Base-by-base conservation (phyloP, 805 yeast species). In the Lipomyces japonicus region DNA sequence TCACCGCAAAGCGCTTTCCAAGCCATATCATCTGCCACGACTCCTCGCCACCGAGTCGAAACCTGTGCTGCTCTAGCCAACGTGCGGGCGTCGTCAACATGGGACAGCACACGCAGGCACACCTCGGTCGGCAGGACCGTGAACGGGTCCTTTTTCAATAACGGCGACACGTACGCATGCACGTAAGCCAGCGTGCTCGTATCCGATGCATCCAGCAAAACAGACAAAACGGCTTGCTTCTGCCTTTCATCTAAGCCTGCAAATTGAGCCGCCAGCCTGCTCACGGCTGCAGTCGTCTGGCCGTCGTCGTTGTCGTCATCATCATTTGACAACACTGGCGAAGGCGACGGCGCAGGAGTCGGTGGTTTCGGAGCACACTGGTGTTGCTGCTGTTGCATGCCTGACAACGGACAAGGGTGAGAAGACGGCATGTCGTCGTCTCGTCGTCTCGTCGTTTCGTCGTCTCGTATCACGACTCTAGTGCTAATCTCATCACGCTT, bases 11-110 rank as follows among this genome's bases (percentile, higher is more conserved):
- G 61, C 34, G 55, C 65, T 46, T 68, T 70, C 75, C 75, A 71
- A n/a, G 70, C 69, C 28, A 59, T 60, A 60, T 71, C 75, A 58
- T 72, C 75, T 43, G 66, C 56, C 24, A 72, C 64, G 19, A 71
- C 56, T 28, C 64, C 53, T 44, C 69, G 67, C 98, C 98, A 91
- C 45, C 79, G 81, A 48, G 81, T 78, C 25, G 91, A 85, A 1
- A 91, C 97, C 64, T 86, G 95, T 0, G 96, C 91, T 0, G 97
- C 96, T 54, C 84, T 84, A 61, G 97, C 91, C 38, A 91, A 74
- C 9, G 96, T 84, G 51, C 79, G 80, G 68, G 75, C 73, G 51
- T 96, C 93, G 64, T 87, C 96, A 58, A 91, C 70, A 67, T 86
- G 88, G 56, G 95, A 84, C 34, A 91, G 71, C 34, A 91, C 84